Conservation (phyloP, 208 protist genomes). For the Phytomonas serpens region DNA sequence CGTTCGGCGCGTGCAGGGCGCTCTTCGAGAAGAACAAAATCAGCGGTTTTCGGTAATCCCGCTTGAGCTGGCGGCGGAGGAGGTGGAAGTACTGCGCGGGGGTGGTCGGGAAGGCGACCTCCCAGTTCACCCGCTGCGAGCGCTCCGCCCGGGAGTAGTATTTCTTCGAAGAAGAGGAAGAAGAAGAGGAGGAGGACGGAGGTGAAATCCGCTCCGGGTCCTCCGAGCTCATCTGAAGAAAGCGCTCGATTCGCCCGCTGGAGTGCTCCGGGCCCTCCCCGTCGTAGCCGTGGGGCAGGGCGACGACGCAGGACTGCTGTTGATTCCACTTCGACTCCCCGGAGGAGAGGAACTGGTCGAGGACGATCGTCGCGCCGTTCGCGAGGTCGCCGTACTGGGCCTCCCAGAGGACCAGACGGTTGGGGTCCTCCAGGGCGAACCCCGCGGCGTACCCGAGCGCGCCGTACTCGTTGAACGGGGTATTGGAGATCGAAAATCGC, state of each 20-base stretch:
- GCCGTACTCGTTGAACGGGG: conserved; percentile 94
- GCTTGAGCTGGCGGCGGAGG: conserved; percentile 94
- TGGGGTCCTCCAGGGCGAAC: conserved; percentile 93
- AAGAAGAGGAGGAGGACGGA: too few species aligned
- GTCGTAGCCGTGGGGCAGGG: conserved; percentile 98
- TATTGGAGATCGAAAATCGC: conserved; percentile 90
- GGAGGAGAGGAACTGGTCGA: conserved; percentile 95
- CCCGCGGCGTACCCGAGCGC: conserved; percentile 96
- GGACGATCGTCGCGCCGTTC: conserved; percentile 97
- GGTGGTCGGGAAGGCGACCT: conserved; percentile 91
- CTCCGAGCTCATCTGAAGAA: conserved; percentile 95
- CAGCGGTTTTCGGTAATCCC: conserved; percentile 98
- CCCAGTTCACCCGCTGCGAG: conserved; percentile 79
- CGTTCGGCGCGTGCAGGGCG: conserved; percentile 83
- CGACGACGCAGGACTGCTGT: conserved; percentile 92
- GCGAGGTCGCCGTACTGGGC: conserved; percentile 99
- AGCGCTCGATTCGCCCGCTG: conserved; percentile 95
- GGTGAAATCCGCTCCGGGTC: conserved; percentile 35
- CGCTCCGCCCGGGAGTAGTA: conserved; percentile 48
- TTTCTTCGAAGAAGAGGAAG: too few species aligned
- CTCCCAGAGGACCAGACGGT: conserved; percentile 97
- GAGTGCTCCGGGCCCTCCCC: conserved; percentile 97
- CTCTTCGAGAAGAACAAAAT: conserved; percentile 93
- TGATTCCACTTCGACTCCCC: conserved; percentile 98
- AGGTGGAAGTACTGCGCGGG: conserved; percentile 99